phyloP scores from a whole-genome alignment of 805 yeast genomes.

The Myxozyma nipponensis region DNA sequence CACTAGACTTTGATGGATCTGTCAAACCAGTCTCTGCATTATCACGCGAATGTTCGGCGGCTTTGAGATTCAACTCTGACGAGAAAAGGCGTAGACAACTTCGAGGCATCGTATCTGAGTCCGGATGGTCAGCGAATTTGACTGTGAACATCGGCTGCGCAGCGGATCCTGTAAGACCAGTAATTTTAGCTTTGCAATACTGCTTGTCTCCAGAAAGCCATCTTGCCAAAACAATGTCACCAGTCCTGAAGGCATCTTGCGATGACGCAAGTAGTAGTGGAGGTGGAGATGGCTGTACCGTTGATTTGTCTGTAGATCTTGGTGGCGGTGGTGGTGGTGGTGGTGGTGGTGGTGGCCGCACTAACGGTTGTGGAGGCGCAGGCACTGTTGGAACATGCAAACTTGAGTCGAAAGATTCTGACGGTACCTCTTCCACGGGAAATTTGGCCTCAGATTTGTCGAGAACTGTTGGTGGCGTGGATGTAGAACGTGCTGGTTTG shows the following conservation, averaged over 20 bases:
- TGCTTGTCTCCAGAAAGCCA: conserved; percentile 34
- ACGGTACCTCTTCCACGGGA: neutral
- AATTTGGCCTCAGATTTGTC: neutral
- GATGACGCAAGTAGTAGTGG: conserved; percentile 1
- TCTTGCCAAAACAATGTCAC: conserved; percentile 31
- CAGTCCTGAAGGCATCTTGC: conserved; percentile 15
- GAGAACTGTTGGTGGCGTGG: neutral
- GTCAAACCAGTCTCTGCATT: neutral
- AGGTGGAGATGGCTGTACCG: conserved; percentile 5
- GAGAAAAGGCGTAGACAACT: conserved; percentile 8
- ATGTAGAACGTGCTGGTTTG: neutral
- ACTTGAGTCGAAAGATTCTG: neutral
- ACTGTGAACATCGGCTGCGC: conserved; percentile 32
- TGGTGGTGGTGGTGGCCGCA: conserved; percentile 4
- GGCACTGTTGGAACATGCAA: neutral
- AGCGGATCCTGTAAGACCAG: conserved; percentile 33
- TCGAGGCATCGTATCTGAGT: conserved; percentile 30
- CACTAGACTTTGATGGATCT: neutral
- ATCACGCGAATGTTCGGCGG: no score
- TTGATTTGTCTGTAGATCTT: no score
- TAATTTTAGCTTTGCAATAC: conserved; percentile 31
- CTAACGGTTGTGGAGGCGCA: neutral
- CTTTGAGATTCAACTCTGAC: conserved; percentile 4
- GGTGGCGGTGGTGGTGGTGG: conserved; percentile 13
- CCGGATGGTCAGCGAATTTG: conserved; percentile 24